These are phyloP conservation scores for Bauhinia variegata DNA, from an alignment of 306 rosid genomes.

Conservation along the genomic window DNA sequence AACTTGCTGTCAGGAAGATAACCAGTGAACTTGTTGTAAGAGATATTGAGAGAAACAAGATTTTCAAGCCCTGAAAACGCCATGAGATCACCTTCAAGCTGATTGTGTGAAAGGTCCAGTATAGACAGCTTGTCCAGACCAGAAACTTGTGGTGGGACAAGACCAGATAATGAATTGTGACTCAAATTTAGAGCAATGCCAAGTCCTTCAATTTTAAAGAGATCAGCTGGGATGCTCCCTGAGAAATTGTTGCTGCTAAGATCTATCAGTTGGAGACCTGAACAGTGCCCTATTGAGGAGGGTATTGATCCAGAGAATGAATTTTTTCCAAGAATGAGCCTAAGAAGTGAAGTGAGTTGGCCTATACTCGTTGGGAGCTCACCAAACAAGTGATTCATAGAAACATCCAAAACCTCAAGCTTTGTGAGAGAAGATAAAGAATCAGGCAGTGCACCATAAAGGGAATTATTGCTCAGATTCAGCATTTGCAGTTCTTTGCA, in stretches of 20 bases:
- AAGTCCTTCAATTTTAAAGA: slow-evolving; percentile 68
- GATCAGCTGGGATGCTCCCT: slow-evolving; percentile 64
- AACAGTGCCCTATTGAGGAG: slow-evolving; percentile 61
- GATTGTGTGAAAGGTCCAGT: slow-evolving; percentile 79
- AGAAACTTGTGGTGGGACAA: slow-evolving; percentile 66
- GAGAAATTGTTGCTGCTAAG: slow-evolving; percentile 71
- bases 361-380: slow-evolving; percentile 62
- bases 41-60: slow-evolving; percentile 81
- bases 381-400: slow-evolving; percentile 62
- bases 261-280: slow-evolving; percentile 74
- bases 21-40: slow-evolving; percentile 79
- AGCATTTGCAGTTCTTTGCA: slow-evolving; percentile 74
- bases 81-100: slow-evolving; percentile 67
- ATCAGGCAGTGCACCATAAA: slow-evolving; percentile 63
- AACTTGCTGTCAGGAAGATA: slow-evolving; percentile 76
- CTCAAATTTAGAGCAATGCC: slow-evolving; percentile 84
- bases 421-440: slow-evolving; percentile 61
- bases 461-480: slow-evolving; percentile 77
- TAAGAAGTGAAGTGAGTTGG: slow-evolving; percentile 60
- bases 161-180: slow-evolving; percentile 64
- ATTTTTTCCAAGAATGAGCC: slow-evolving; percentile 63
- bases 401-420: slow-evolving; percentile 75
- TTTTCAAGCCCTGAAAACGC: slow-evolving; percentile 66
- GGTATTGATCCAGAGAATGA: slow-evolving; percentile 70
- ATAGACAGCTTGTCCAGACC: slow-evolving; percentile 65